Evolutionary conservation across 345 rosid species (phyloP).

Genomic region (Firmiana major): DNA sequence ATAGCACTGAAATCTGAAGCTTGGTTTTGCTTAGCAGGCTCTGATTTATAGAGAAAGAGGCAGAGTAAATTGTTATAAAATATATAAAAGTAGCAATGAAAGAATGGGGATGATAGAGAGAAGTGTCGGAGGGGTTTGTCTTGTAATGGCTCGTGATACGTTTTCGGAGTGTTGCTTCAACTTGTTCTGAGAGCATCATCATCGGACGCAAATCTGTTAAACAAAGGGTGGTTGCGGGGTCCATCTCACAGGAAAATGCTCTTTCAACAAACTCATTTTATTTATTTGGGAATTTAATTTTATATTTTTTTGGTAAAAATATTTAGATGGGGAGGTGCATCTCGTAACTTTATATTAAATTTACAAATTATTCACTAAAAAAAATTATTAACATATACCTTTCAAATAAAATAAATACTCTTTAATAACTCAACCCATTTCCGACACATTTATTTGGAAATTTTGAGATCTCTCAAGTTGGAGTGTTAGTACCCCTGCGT

Average conservation of each 20-base stretch:
- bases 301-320: too few species aligned
- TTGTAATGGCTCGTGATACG: background rate
- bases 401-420: too few species aligned
- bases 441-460: too few species aligned
- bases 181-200: background rate
- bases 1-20: constrained; percentile 4
- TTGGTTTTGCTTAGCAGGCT: constrained; percentile 1
- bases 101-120: background rate
- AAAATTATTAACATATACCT: too few species aligned
- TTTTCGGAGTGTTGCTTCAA: constrained; percentile 1
- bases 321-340: too few species aligned
- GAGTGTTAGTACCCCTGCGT: background rate
- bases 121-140: background rate
- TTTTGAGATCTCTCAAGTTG: background rate
- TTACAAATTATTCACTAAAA: too few species aligned
- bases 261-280: constrained; percentile 6
- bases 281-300: too few species aligned
- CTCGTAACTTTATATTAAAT: too few species aligned
- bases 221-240: background rate
- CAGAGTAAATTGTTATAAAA: background rate
- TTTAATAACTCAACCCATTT: too few species aligned
- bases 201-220: too few species aligned
- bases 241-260: background rate
- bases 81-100: background rate
- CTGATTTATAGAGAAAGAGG: background rate